Conservation (phyloP, 2,329 filamentous ascomycete genomes). For the Venturia asperata region DNA sequence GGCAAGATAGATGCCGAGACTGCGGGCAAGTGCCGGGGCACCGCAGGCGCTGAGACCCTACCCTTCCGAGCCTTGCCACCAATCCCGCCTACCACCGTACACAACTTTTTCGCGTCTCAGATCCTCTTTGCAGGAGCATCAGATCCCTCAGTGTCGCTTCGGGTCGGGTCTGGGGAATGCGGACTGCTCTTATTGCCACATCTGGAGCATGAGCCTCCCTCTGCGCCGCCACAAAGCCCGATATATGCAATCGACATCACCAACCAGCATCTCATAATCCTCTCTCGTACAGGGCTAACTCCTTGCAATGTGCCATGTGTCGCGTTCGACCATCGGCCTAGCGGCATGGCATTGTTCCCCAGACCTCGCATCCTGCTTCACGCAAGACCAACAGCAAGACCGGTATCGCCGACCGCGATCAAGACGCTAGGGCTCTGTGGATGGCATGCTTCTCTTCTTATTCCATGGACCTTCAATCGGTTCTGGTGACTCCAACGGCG, state of each 20-base stretch:
- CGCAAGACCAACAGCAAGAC: not conserved
- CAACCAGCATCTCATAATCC: not conserved
- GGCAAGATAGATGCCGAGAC: too few species aligned
- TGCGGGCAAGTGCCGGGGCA: too few species aligned
- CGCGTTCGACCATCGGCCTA: not conserved
- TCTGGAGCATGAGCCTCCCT: not conserved
- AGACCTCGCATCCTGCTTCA: not conserved
- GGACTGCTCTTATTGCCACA: not conserved
- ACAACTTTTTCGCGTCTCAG: not conserved
- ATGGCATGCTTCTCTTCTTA: not conserved
- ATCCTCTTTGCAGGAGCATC: not conserved
- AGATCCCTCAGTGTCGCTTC: not conserved
- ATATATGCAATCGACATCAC: not conserved
- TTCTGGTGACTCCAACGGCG: not conserved
- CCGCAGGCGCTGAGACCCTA: too few species aligned
- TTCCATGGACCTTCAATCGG: not conserved
- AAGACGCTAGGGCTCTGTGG: not conserved
- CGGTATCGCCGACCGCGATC: not conserved
- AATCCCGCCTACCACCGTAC: too few species aligned
- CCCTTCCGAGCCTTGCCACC: too few species aligned
- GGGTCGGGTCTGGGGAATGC: not conserved
- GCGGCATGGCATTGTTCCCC: not conserved
- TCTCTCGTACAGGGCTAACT: too few species aligned
- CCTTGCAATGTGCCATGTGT: not conserved
- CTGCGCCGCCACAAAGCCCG: not conserved